Base-by-base conservation (phyloP, 2,329 filamentous ascomycete species). In the Penicillium janthinellum region DNA sequence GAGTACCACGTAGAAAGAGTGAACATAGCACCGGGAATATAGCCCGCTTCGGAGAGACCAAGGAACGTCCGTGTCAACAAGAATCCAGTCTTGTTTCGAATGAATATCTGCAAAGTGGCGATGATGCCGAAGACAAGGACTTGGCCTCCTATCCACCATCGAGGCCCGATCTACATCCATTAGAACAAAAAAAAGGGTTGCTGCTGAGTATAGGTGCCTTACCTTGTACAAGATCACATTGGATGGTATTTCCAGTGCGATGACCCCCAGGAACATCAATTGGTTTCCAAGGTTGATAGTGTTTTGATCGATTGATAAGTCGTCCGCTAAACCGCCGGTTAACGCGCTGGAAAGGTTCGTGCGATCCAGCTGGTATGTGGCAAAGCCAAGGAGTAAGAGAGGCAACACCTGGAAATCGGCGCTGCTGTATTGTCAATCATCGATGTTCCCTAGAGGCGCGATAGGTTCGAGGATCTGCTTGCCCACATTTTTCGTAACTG, bases 221-320 rank as follows among this genome's bases (percentile, higher is more conserved):
- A 42, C 67, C 53, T 54, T 62, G 51, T 72, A 68, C 4, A 73
- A 56, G 0, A 72, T 34, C 62, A 84, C 75, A 62, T 84, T 84
- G 17, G 78, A 82, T 0, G 82, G 82, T 2, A 84, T 84, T 57
- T 84, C 81, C 1, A 83, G 67, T 1, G 82, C 64, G 1, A 84
- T 79, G 8, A 82, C 82, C 0, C 80, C 80, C 35, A 82, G 71
- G 60, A 82, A 84, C 80, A 84, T 82, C 8, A 84, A 67, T 62
- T 84, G 82, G 57, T 84, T 84, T 0, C 82, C 82, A 0, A 84
- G 67, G 54, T 84, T 85, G 59, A 84, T 78, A 0, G 78, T 82
- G 22, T 77, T 75, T 60, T 83, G 80, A 37, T 73, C 70, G 6
- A 83, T 73, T 0, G 65, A 59, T 34, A 83, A 79, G 38, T 78